These are phyloP conservation scores for Aspergillus avenaceus DNA, from an alignment of 495 filamentous ascomycete species.

Conservation along the genomic window DNA sequence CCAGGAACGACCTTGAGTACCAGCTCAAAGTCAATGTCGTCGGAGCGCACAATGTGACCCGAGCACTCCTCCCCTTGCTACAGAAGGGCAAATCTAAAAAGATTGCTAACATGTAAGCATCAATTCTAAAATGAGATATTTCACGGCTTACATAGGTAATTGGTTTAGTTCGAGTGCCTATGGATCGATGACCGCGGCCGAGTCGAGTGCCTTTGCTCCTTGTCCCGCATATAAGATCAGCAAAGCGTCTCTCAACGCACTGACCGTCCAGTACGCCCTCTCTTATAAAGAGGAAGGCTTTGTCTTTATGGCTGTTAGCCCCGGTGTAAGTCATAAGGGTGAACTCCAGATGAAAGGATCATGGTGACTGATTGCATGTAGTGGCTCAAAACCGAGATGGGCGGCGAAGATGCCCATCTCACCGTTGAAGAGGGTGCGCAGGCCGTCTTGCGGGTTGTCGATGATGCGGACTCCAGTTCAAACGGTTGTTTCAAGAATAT, in stretches of 20 bases:
- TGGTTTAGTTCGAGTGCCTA: conserved; percentile 39
- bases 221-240: conserved; percentile 48
- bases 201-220: conserved; percentile 7
- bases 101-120: conserved; percentile 46
- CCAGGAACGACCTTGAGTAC: too few species aligned
- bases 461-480: conserved; percentile 17
- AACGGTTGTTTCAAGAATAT: conserved; percentile 35
- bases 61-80: conserved; percentile 43
- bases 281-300: conserved; percentile 38
- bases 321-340: conserved; percentile 46
- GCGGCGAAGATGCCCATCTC: conserved; percentile 25
- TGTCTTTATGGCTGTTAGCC: conserved; percentile 39
- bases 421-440: conserved; percentile 34
- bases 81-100: conserved; percentile 41
- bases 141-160: too few species aligned
- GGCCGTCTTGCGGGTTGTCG: conserved; percentile 28
- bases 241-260: conserved; percentile 48
- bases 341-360: not conserved
- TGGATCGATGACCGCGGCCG: conserved; percentile 40
- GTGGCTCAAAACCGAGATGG: conserved; percentile 34
- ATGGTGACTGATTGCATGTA: conserved; percentile 14
- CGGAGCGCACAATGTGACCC: conserved; percentile 38
- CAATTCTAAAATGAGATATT: too few species aligned
- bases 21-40: conserved; percentile 47
- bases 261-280: conserved; percentile 46